Percentiles rank a stretch among this genome's conserved stretches.
Evolutionary conservation across 768 basidiomycete species (phyloP).

Genomic region (Leccinum aurantiacum): DNA sequence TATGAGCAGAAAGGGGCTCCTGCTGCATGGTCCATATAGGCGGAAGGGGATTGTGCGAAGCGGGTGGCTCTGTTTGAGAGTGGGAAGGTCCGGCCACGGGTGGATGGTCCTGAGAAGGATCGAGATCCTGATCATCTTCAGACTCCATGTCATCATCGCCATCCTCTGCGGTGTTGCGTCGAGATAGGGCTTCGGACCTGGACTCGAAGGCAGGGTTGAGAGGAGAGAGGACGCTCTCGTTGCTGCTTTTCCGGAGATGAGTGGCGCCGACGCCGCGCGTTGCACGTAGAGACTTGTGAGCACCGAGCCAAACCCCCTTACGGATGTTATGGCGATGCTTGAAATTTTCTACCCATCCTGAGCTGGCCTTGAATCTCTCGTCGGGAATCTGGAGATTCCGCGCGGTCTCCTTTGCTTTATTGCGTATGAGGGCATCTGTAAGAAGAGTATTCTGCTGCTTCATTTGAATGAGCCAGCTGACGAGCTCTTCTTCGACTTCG

Average conservation of each 20-base stretch:
- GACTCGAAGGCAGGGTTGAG: slow-evolving; percentile 41
- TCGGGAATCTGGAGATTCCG: slow-evolving; percentile 52
- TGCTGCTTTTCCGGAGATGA: slow-evolving; percentile 39
- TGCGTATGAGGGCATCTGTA: slow-evolving; percentile 63
- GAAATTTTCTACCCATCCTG: slow-evolving; percentile 92
- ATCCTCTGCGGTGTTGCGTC: slow-evolving; percentile 32
- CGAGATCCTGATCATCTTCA: slow-evolving; percentile 34
- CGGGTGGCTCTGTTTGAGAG: slow-evolving; percentile 25
- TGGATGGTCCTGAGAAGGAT: slow-evolving; percentile 26
- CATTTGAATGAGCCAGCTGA: slow-evolving; percentile 58
- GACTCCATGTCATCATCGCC: slow-evolving; percentile 38
- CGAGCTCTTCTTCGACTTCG: slow-evolving; percentile 65
- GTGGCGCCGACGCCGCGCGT: slow-evolving; percentile 32
- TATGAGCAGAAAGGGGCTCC: slow-evolving; percentile 27
- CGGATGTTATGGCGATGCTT: slow-evolving; percentile 79
- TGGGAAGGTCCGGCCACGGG: slow-evolving; percentile 31
- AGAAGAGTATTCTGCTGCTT: slow-evolving; percentile 48
- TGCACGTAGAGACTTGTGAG: slow-evolving; percentile 36
- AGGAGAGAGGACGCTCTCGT: slow-evolving; percentile 37
- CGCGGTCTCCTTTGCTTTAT: slow-evolving; percentile 69
- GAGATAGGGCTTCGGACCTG: slow-evolving; percentile 29
- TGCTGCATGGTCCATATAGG: slow-evolving; percentile 36
- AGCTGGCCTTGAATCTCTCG: slow-evolving; percentile 87
- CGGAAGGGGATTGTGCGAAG: slow-evolving; percentile 32
- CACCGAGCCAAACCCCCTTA: slow-evolving; percentile 56